Percentiles rank a stretch among this genome's conserved stretches.
Conservation (phyloP, 2,329 filamentous ascomycete species). For the Cercospora berteroae region DNA sequence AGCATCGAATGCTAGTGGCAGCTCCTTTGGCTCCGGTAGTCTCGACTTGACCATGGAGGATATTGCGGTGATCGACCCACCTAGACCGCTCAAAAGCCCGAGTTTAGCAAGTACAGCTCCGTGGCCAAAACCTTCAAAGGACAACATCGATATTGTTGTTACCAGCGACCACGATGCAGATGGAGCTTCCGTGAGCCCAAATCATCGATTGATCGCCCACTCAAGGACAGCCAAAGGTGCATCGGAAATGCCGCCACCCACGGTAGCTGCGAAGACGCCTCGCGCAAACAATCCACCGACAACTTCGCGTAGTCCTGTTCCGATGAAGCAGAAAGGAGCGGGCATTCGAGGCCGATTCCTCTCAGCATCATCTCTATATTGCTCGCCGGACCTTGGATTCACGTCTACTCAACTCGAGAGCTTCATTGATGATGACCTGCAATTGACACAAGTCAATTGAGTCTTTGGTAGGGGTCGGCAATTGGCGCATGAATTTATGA, state of each 20-base stretch:
- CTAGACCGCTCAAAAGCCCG: constrained; percentile 12
- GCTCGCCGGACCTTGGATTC: constrained; percentile 30
- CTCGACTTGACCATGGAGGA: constrained; percentile 45
- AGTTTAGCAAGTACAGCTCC: constrained; percentile 1
- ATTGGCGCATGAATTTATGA: background rate
- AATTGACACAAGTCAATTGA: constrained; percentile 33
- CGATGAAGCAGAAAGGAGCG: constrained; percentile 8
- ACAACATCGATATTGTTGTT: background rate
- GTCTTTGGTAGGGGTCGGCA: background rate
- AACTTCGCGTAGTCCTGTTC: background rate
- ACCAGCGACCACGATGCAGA: background rate
- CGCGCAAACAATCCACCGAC: background rate
- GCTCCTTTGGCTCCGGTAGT: constrained; percentile 42
- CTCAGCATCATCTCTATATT: constrained; percentile 24
- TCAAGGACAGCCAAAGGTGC: background rate
- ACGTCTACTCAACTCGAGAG: constrained; percentile 36
- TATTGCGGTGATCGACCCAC: constrained; percentile 38
- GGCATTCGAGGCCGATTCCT: constrained; percentile 22
- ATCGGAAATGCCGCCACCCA: constrained; percentile 8
- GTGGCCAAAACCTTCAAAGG: background rate
- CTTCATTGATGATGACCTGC: constrained; percentile 38
- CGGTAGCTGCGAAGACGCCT: constrained; percentile 1
- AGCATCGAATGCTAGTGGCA: constrained; percentile 17
- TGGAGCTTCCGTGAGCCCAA: background rate
- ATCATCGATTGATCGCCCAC: background rate